A percentile compares a stretch with the other conserved stretches of the same genome.
Evolutionary conservation across 2,329 filamentous ascomycete genomes (phyloP).

Genomic region (Tolypocladium nubicola): DNA sequence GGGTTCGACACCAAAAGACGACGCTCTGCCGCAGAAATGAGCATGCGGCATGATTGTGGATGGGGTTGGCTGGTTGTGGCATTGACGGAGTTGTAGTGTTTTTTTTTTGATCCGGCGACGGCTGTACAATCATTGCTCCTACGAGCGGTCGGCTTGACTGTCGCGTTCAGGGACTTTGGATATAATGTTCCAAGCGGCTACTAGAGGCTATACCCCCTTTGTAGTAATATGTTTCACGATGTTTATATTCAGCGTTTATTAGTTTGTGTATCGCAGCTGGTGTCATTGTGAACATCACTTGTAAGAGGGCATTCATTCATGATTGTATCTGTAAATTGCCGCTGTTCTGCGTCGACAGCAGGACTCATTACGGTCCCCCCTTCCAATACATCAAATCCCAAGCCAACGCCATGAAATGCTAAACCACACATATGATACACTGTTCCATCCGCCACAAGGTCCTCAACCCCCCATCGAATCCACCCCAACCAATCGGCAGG

Average conservation of each 20-base stretch:
- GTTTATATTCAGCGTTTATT: neutral
- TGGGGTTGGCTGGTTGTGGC: neutral
- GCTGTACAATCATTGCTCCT: neutral
- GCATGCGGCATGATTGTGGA: neutral
- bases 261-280: too few relatives aligned
- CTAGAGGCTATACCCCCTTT: neutral
- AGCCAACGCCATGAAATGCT: slow-evolving; percentile 16
- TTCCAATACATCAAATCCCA: slow-evolving; percentile 1
- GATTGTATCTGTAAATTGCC: neutral
- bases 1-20: neutral
- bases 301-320: neutral
- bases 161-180: neutral
- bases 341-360: neutral
- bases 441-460: neutral
- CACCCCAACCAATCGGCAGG: neutral
- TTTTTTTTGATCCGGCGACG: neutral
- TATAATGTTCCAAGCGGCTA: neutral
- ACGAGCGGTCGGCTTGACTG: neutral
- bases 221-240: neutral
- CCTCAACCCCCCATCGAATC: neutral
- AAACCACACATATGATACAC: slow-evolving; percentile 17
- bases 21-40: slow-evolving; percentile 1
- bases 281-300: neutral
- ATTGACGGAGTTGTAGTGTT: neutral
- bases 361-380: too few relatives aligned